A percentile compares a stretch with the other conserved stretches of the same genome.
Evolutionary conservation across 148 eudicot genomes (phyloP).

Genomic region (Dianthus caryophyllus): DNA sequence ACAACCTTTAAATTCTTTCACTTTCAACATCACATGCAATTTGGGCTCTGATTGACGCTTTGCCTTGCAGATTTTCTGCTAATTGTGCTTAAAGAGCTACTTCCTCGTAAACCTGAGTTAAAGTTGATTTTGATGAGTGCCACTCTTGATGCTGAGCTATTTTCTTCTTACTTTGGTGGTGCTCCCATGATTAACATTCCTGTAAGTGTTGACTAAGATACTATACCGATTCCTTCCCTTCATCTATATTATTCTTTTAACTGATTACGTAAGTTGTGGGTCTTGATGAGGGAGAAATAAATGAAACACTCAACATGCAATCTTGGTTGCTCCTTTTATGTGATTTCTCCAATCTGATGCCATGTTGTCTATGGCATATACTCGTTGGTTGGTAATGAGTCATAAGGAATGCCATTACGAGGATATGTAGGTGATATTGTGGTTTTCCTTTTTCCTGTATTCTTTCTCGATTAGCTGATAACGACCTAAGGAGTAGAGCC

Average conservation of each 20-base stretch:
- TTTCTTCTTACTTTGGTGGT: slow-evolving; percentile 84
- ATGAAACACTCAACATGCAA: not conserved
- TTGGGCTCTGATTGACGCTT: slow-evolving; percentile 10
- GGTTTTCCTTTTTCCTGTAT: too few relatives aligned
- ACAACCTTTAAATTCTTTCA: slow-evolving; percentile 7
- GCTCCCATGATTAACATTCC: slow-evolving; percentile 73
- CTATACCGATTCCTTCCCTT: slow-evolving; percentile 1
- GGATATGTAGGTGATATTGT: too few relatives aligned
- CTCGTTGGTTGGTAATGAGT: too few relatives aligned
- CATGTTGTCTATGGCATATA: not conserved
- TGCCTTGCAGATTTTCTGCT: slow-evolving; percentile 76
- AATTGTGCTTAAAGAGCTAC: slow-evolving; percentile 89
- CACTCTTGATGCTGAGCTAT: slow-evolving; percentile 88
- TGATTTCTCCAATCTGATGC: not conserved
- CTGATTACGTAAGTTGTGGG: not conserved
- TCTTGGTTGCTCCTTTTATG: not conserved
- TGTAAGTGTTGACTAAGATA: slow-evolving; percentile 38
- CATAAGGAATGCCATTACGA: not conserved
- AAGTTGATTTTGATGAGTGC: slow-evolving; percentile 98
- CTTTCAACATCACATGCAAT: not conserved
- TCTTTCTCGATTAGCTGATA: too few relatives aligned
- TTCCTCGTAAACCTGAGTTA: slow-evolving; percentile 83
- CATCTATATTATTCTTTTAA: not conserved
- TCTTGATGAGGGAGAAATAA: not conserved
- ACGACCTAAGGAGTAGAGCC: slow-evolving; percentile 1